phyloP scores from a whole-genome alignment of 2,329 filamentous ascomycete genomes.

The Botrytis hyacinthi region DNA sequence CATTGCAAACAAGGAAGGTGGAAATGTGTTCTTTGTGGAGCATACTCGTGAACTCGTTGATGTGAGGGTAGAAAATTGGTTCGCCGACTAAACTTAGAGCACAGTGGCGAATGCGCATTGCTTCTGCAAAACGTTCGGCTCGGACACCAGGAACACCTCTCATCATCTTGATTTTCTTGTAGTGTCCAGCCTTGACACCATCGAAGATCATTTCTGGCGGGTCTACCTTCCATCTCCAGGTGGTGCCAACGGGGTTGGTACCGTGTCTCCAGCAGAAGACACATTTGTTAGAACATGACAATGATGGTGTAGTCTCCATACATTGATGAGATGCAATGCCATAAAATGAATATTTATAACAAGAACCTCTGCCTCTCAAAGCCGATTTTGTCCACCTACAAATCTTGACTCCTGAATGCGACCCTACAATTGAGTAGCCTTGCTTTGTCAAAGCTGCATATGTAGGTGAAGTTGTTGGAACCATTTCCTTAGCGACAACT shows the following conservation, averaged over 20 bases:
- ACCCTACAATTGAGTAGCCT: constrained; percentile 92
- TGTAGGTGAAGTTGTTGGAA: constrained; percentile 84
- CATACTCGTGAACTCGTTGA: constrained; percentile 85
- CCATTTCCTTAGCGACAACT: constrained; percentile 78
- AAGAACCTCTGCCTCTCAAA: constrained; percentile 86
- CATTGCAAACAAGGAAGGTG: constrained; percentile 94
- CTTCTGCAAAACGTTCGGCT: constrained; percentile 87
- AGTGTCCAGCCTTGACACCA: constrained; percentile 87
- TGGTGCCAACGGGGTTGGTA: constrained; percentile 94
- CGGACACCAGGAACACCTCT: constrained; percentile 89
- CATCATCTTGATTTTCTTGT: constrained; percentile 97
- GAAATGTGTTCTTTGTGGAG: constrained; percentile 85
- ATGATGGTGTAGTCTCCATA: constrained; percentile 95
- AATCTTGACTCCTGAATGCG: constrained; percentile 94
- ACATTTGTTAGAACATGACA: constrained; percentile 97
- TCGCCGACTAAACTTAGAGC: constrained; percentile 90
- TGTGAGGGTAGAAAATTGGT: constrained; percentile 98
- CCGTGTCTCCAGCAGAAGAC: constrained; percentile 99
- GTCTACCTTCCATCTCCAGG: constrained; percentile 95
- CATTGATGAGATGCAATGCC: constrained; percentile 95
- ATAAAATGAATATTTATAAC: constrained; percentile 98
- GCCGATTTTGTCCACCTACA: constrained; percentile 99
- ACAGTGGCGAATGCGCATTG: constrained; percentile 90
- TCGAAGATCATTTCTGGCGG: constrained; percentile 85
- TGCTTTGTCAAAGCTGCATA: constrained; percentile 90